phyloP scores from a whole-genome alignment of 768 basidiomycete species.

The Aureoboletus auriporus region DNA sequence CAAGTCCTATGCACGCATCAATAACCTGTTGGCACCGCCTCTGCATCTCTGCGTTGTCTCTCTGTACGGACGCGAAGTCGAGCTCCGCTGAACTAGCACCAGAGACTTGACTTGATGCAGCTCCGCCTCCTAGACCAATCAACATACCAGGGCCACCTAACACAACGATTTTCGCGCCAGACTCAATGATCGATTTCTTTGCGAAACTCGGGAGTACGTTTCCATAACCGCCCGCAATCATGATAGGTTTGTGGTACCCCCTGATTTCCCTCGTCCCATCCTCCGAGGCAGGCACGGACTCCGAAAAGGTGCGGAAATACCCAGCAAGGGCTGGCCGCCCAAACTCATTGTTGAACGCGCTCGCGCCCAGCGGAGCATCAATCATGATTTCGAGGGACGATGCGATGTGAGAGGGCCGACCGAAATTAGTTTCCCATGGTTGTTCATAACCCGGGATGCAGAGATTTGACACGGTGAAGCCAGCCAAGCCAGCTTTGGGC shows the following conservation, averaged over 20 bases:
- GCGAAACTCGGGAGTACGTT: constrained; percentile 86
- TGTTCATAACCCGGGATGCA: constrained; percentile 88
- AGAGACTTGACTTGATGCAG: constrained; percentile 89
- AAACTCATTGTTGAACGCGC: constrained; percentile 98
- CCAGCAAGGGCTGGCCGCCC: constrained; percentile 90
- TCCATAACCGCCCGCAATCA: constrained; percentile 97
- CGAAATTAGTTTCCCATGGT: constrained; percentile 96
- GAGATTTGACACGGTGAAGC: constrained; percentile 92
- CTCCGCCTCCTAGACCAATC: constrained; percentile 95
- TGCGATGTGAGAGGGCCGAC: constrained; percentile 86
- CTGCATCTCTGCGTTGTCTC: constrained; percentile 99
- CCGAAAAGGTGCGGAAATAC: constrained; percentile 93
- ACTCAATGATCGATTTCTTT: constrained; percentile 67
- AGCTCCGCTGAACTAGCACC: constrained; percentile 89
- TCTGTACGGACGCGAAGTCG: constrained; percentile 96
- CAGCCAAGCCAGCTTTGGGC: constrained; percentile 91
- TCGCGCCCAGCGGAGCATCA: constrained; percentile 90
- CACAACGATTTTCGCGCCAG: constrained; percentile 86
- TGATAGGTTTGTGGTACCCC: constrained; percentile 99
- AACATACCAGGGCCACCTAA: constrained; percentile 95
- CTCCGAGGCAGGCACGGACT: constrained; percentile 56
- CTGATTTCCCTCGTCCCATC: constrained; percentile 61
- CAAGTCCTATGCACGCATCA: constrained; percentile 74
- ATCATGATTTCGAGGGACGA: constrained; percentile 96
- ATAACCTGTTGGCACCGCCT: constrained; percentile 96